Conservation (phyloP, 2,329 filamentous ascomycete species). For the Pyrenophora tritici-repentis region DNA sequence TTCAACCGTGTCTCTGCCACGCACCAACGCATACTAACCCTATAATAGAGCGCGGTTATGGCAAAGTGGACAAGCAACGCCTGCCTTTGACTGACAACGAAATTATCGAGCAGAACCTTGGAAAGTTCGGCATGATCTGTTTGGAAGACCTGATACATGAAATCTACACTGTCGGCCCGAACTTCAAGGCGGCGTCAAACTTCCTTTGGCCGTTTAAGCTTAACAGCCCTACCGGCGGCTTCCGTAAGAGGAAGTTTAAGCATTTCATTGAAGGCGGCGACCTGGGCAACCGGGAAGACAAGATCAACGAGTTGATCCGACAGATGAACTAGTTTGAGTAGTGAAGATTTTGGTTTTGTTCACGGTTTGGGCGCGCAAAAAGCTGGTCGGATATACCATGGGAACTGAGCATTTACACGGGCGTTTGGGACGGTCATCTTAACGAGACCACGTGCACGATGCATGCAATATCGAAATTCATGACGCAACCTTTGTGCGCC, state of each 20-base stretch:
- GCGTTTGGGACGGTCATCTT: conserved; percentile 22
- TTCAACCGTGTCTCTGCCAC: conserved; percentile 66
- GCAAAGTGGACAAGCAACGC: conserved; percentile 98
- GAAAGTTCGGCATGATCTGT: conserved; percentile 97
- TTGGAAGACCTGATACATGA: conserved; percentile 99
- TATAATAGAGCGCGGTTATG: conserved; percentile 76
- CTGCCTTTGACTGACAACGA: conserved; percentile 95
- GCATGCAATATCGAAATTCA: conserved; percentile 14
- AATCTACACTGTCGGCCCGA: conserved; percentile 94
- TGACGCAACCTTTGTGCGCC: conserved; percentile 1
- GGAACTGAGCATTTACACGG: conserved; percentile 29
- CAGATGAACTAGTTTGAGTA: conserved; percentile 85
- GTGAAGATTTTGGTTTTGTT: conserved; percentile 4
- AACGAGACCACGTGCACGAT: conserved; percentile 21
- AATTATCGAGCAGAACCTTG: conserved; percentile 94
- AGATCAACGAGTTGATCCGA: conserved; percentile 94
- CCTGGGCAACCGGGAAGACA: conserved; percentile 96
- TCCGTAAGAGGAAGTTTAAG: conserved; percentile 97
- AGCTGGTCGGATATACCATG: conserved; percentile 24
- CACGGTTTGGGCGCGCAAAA: conserved; percentile 14
- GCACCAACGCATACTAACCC: conserved; percentile 11
- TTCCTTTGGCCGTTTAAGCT: conserved; percentile 99
- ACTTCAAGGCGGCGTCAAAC: conserved; percentile 98
- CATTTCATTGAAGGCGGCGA: conserved; percentile 99
- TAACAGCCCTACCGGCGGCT: conserved; percentile 95